Evolutionary conservation across 2,329 filamentous ascomycete species (phyloP).

Genomic region (Neofusicoccum ribis): DNA sequence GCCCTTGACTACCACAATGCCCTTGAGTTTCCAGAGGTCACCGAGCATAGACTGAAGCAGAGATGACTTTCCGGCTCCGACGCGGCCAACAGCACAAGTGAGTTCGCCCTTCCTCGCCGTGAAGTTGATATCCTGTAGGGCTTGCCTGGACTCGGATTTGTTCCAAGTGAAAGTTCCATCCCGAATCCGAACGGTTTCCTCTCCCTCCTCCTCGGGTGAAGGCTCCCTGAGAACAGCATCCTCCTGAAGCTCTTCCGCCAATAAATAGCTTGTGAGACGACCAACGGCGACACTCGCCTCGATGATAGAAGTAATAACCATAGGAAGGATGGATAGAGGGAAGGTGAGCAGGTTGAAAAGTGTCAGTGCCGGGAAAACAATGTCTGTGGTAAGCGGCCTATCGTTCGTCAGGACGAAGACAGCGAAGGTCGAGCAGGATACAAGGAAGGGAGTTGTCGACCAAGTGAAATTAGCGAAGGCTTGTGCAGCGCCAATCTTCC

Average conservation of each 20-base stretch:
- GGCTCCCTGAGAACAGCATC: slow-evolving; percentile 75
- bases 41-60: slow-evolving; percentile 85
- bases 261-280: slow-evolving; percentile 81
- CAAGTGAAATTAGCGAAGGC: slow-evolving; percentile 96
- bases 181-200: slow-evolving; percentile 80
- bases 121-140: slow-evolving; percentile 82
- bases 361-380: slow-evolving; percentile 90
- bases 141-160: slow-evolving; percentile 67
- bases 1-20: slow-evolving; percentile 79
- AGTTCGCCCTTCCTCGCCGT: slow-evolving; percentile 89
- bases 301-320: slow-evolving; percentile 96
- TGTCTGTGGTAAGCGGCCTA: slow-evolving; percentile 82
- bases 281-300: slow-evolving; percentile 91
- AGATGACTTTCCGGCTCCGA: slow-evolving; percentile 94
- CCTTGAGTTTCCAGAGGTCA: slow-evolving; percentile 86
- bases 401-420: slow-evolving; percentile 87
- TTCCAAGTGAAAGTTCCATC: slow-evolving; percentile 96
- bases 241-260: slow-evolving; percentile 83
- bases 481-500: slow-evolving; percentile 93
- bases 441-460: slow-evolving; percentile 95
- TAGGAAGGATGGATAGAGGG: slow-evolving; percentile 87
- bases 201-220: slow-evolving; percentile 72
- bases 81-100: slow-evolving; percentile 87
- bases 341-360: slow-evolving; percentile 97
- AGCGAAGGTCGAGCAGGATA: slow-evolving; percentile 94